Evolutionary conservation across 1,139 yeast species (phyloP), one percentile per base, ranked within the genome.

Genomic region (Zygosaccharomyces sapae): DNA sequence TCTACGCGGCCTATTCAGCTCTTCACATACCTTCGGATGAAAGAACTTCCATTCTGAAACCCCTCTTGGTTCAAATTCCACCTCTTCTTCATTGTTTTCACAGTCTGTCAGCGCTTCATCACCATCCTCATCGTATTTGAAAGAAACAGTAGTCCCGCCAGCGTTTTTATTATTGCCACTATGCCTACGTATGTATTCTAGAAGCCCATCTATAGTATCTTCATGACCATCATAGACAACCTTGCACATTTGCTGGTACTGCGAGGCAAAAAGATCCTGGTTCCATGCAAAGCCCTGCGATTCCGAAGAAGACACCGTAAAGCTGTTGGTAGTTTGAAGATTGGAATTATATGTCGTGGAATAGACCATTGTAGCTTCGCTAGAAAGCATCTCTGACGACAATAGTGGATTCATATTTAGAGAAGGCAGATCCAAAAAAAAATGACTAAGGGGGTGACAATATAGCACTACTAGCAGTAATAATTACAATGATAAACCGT

Each of bases 281-380:
- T 63, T 63, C 67, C 67, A 63, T 3, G 51, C 45, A 39, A 63
- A 63, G 2, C 67, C 67, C 44, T 63, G 65, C 4, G 63, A 56
- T 35, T 58, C 58, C 2, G 64, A 54, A 10, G 57, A 48, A 1
- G 59, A 48, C n/a, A 61, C 42, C 9, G 59, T 51, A 37, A 49
- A 61, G 25, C 51, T 49, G 22, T 45, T 44, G 27, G 45, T 36
- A 10, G 48, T 45, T 41, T 43, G 48, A 24, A 41, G 38, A 39
- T 41, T 40, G 20, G 50, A 45, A 12, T 46, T 46, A 34, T 49
- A 52, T 7, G 54, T 42, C 12, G 50, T 48, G 18, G 56, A 52
- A 42, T 59, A 59, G 4, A 55, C 61, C 46, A 59, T 54, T 2
- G 59, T 47, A 9, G 54, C 54, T 35, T 59, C 63, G 42, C 57